Conservation (phyloP, 75 land plant genomes). For the Cunninghamia lanceolata region DNA sequence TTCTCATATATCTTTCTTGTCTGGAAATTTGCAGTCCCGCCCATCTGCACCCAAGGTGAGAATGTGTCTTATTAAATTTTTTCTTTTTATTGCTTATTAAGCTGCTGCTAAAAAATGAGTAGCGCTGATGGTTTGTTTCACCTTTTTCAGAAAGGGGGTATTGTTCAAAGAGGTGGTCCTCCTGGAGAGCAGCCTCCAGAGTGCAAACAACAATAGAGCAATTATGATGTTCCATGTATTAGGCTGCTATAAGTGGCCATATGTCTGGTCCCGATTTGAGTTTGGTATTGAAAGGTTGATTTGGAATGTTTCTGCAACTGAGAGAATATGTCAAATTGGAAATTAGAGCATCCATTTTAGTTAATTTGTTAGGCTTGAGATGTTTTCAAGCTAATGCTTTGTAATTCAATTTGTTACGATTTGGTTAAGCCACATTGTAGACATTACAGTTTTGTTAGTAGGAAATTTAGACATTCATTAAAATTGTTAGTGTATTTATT, state of each 20-base stretch:
- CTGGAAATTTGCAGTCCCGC: neutral
- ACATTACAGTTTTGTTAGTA: conserved; percentile 7
- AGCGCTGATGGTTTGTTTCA: neutral
- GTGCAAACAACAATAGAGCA: conserved; percentile 35
- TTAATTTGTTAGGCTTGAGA: neutral
- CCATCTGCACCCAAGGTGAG: conserved; percentile 2
- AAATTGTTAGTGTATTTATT: neutral
- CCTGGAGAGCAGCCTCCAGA: conserved; percentile 40
- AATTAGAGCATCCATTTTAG: neutral
- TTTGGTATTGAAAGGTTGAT: neutral
- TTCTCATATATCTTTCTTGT: neutral
- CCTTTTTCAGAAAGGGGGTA: conserved; percentile 1
- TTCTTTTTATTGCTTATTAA: neutral
- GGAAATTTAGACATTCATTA: conserved; percentile 1
- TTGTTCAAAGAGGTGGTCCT: conserved; percentile 10
- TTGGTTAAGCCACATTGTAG: conserved; percentile 1
- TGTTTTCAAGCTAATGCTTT: conserved; percentile 4
- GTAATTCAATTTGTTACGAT: conserved; percentile 9
- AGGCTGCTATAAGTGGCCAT: neutral
- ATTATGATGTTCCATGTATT: neutral
- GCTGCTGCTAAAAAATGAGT: neutral
- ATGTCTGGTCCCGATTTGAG: conserved; percentile 3
- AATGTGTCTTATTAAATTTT: neutral
- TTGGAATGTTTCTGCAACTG: neutral
- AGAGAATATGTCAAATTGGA: neutral